A percentile compares a stretch with the other conserved stretches of the same genome.
Evolutionary conservation across 2,329 filamentous ascomycete species (phyloP).

Genomic region (Bimuria novae-zelandiae): DNA sequence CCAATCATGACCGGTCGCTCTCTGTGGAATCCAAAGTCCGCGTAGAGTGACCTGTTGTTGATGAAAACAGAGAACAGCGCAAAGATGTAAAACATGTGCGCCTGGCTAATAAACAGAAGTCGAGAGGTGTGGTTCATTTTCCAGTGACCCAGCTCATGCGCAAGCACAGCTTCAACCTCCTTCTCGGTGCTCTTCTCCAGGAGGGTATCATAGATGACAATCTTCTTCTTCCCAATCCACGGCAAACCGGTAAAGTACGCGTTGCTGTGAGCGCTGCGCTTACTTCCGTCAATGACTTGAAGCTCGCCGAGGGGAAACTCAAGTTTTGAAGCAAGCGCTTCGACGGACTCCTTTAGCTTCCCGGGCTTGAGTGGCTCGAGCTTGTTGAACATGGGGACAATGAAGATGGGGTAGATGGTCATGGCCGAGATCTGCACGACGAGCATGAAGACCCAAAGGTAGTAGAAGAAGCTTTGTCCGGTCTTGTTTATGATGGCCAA

Average conservation of each 20-base stretch:
- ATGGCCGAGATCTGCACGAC: constrained; percentile 92
- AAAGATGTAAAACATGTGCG: constrained; percentile 96
- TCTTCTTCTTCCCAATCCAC: constrained; percentile 91
- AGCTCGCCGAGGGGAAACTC: constrained; percentile 92
- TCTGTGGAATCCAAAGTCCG: constrained; percentile 84
- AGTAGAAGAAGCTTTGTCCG: constrained; percentile 95
- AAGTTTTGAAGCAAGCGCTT: constrained; percentile 78
- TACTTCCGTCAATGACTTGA: constrained; percentile 92
- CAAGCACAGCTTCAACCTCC: constrained; percentile 92
- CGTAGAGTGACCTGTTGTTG: constrained; percentile 89
- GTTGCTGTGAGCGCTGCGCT: constrained; percentile 85
- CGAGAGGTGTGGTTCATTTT: constrained; percentile 92
- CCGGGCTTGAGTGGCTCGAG: constrained; percentile 89
- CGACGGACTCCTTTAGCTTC: constrained; percentile 83
- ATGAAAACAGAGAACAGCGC: constrained; percentile 96
- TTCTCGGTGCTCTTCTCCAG: constrained; percentile 92
- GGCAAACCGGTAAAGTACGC: constrained; percentile 96
- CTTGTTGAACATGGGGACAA: constrained; percentile 97
- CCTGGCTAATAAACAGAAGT: constrained; percentile 78
- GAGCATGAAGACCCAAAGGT: constrained; percentile 92
- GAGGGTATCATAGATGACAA: constrained; percentile 97
- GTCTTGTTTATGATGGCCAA: constrained; percentile 93
- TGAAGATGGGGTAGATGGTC: constrained; percentile 92
- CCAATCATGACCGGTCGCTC: constrained; percentile 93
- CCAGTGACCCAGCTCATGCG: constrained; percentile 97